Percentiles rank a stretch among this genome's conserved stretches.
These are phyloP conservation scores for Diplodia mutila DNA, from an alignment of 2,329 filamentous ascomycete genomes.

Conservation along the genomic window DNA sequence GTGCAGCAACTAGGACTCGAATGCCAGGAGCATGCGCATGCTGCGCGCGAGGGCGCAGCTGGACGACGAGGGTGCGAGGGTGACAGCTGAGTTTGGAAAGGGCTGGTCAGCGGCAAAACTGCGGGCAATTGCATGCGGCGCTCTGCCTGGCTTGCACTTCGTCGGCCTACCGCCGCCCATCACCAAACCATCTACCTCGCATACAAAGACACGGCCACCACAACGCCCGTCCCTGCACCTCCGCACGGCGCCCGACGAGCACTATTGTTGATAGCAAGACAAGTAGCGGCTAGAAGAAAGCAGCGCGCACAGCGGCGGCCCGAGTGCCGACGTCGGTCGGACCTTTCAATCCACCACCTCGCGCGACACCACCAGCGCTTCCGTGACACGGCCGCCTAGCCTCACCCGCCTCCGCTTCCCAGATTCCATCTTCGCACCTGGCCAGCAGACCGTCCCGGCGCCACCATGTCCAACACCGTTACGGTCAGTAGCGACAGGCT, in stretches of 20 bases:
- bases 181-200: constrained; percentile 25
- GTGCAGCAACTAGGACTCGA: neutral
- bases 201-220: constrained; percentile 25
- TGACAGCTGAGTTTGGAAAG: neutral
- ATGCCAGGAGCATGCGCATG: neutral
- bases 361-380: constrained; percentile 22
- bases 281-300: constrained; percentile 27
- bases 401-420: constrained; percentile 23
- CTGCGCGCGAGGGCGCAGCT: neutral
- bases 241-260: constrained; percentile 7
- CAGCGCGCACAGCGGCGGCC: constrained; percentile 22
- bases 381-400: constrained; percentile 25
- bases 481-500: constrained; percentile 24
- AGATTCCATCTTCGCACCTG: constrained; percentile 19
- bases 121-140: constrained; percentile 10
- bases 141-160: constrained; percentile 24
- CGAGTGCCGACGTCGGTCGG: constrained; percentile 26
- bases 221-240: constrained; percentile 20
- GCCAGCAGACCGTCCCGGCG: constrained; percentile 26
- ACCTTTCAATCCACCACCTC: constrained; percentile 22
- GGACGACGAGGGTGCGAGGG: neutral
- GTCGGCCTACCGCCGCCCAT: constrained; percentile 18
- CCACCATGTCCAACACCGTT: constrained; percentile 25
- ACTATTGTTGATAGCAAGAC: constrained; percentile 27
- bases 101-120: neutral